These are phyloP conservation scores for Heracleum sosnowskyi DNA, from an alignment of 129 eudicot species.

Conservation along the genomic window DNA sequence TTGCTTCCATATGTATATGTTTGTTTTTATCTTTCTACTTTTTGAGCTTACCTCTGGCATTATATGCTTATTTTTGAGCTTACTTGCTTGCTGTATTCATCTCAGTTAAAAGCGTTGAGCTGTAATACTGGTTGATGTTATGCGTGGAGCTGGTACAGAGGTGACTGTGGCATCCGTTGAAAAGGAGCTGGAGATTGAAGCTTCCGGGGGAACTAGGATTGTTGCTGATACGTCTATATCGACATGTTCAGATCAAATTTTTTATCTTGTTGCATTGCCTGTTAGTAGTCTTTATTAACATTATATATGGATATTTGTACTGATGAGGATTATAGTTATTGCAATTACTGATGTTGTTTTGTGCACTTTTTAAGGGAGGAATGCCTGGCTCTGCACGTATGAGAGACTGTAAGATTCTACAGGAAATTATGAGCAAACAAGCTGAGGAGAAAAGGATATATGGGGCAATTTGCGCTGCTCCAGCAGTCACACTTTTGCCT, in stretches of 20 bases:
- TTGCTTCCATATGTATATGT: neutral
- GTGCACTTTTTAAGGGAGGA: slow-evolving; percentile 59
- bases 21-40: neutral
- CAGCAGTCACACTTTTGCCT: slow-evolving; percentile 92
- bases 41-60: neutral
- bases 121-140: slow-evolving; percentile 66
- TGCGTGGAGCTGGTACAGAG: slow-evolving; percentile 78
- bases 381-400: slow-evolving; percentile 96
- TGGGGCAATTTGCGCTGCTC: slow-evolving; percentile 97
- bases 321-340: neutral
- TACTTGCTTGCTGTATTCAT: no score
- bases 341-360: slow-evolving; percentile 2
- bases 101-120: no score
- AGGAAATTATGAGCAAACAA: slow-evolving; percentile 63
- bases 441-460: slow-evolving; percentile 82
- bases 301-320: neutral
- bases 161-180: slow-evolving; percentile 91
- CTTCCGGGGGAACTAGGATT: slow-evolving; percentile 66
- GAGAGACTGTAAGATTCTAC: slow-evolving; percentile 69
- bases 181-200: slow-evolving; percentile 70
- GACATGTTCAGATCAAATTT: slow-evolving; percentile 49
- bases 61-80: no score
- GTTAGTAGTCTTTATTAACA: slow-evolving; percentile 22
- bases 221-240: slow-evolving; percentile 68
- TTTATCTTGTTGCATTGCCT: slow-evolving; percentile 85